These are phyloP conservation scores for Rhizophagus clarus DNA, from an alignment of 192 early-diverging fungal species.

Conservation along the genomic window DNA sequence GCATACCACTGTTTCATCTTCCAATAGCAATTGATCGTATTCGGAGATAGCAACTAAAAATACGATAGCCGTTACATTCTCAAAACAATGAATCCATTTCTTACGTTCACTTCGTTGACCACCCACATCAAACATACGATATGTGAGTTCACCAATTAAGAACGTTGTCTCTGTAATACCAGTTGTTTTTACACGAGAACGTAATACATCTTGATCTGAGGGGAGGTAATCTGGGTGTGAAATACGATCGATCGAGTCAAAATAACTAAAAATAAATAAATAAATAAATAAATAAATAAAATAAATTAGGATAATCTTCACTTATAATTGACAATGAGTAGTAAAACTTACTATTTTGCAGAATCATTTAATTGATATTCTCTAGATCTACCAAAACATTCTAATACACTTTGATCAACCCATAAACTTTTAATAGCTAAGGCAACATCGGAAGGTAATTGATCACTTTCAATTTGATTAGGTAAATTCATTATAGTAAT, in stretches of 20 bases:
- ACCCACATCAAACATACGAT: slow-evolving; percentile 97
- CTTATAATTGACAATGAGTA: too few relatives aligned
- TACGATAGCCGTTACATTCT: slow-evolving; percentile 93
- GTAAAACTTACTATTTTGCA: slow-evolving; percentile 77
- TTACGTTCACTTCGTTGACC: slow-evolving; percentile 98
- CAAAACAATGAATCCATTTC: slow-evolving; percentile 99
- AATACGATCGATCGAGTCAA: slow-evolving; percentile 90
- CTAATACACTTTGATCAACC: slow-evolving; percentile 81
- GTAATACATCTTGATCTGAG: slow-evolving; percentile 94
- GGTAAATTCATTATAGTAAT: slow-evolving; percentile 80
- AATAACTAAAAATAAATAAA: slow-evolving; percentile 67
- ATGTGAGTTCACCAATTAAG: slow-evolving; percentile 87
- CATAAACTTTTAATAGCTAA: slow-evolving; percentile 82
- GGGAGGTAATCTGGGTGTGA: slow-evolving; percentile 79
- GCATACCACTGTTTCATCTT: slow-evolving; percentile 90
- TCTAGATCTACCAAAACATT: slow-evolving; percentile 76
- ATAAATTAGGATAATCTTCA: too few relatives aligned
- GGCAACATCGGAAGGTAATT: slow-evolving; percentile 78
- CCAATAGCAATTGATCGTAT: slow-evolving; percentile 94
- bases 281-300: neutral
- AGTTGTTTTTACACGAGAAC: slow-evolving; percentile 96
- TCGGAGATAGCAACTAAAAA: slow-evolving; percentile 97
- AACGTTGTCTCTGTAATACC: slow-evolving; percentile 97
- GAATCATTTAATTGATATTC: slow-evolving; percentile 99
- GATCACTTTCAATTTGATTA: slow-evolving; percentile 85